Evolutionary conservation across 352 stramenopile species (phyloP).

Genomic region (Saprolegnia diclina): DNA sequence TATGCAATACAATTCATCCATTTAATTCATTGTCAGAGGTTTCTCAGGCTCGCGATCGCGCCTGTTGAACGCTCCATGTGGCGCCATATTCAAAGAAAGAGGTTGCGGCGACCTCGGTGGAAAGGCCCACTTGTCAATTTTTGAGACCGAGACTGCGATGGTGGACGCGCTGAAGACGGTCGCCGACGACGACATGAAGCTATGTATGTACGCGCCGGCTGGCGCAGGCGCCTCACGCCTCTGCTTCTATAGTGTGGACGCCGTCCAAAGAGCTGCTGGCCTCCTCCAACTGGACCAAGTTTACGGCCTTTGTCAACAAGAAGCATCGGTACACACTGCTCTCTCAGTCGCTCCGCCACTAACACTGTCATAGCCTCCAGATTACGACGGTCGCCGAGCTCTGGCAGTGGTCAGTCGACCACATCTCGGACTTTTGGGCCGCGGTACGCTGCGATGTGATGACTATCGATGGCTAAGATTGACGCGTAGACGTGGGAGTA

Average conservation of each 20-base stretch:
- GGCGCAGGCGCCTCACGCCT: background rate
- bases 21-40: conserved; percentile 6
- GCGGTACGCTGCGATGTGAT: conserved; percentile 27
- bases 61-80: background rate
- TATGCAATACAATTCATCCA: background rate
- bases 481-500: conserved; percentile 58
- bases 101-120: background rate
- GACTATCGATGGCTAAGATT: background rate
- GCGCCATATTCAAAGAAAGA: background rate
- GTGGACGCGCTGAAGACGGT: background rate
- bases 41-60: background rate
- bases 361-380: conserved; percentile 30
- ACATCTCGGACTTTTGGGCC: conserved; percentile 62
- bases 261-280: conserved; percentile 41
- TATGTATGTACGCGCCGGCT: background rate
- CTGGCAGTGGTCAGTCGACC: conserved; percentile 66
- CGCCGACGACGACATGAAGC: conserved; percentile 7
- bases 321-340: conserved; percentile 35
- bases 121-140: background rate
- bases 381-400: conserved; percentile 45
- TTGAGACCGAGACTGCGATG: background rate
- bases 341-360: background rate
- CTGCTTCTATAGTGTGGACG: conserved; percentile 47
- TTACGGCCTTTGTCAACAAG: conserved; percentile 56
- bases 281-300: conserved; percentile 61